Evolutionary conservation across 768 basidiomycete genomes (phyloP).

Genomic region (Fomitopsis serialis): DNA sequence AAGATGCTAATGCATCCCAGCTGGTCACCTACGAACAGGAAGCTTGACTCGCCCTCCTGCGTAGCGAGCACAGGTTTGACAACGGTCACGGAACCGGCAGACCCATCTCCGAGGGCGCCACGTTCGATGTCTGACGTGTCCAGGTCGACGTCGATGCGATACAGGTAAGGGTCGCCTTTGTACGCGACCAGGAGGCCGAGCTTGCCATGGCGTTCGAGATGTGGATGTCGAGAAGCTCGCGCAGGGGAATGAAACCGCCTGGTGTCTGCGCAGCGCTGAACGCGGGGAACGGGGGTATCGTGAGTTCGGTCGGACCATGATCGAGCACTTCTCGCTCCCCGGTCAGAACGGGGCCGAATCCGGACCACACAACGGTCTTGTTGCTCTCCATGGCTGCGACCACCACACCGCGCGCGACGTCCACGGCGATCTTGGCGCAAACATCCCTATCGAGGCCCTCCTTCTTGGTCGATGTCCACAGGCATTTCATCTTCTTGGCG

Average conservation of each 20-base stretch:
- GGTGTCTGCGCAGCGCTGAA: conserved; percentile 1
- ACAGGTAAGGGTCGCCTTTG: conserved; percentile 44
- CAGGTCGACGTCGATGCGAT: conserved; percentile 40
- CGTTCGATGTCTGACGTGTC: conserved; percentile 21
- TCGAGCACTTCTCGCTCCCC: conserved; percentile 1
- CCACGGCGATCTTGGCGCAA: conserved; percentile 44
- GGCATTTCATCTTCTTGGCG: conserved; percentile 41
- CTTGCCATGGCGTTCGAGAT: conserved; percentile 1
- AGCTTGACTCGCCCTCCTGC: conserved; percentile 33
- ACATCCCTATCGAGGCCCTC: conserved; percentile 39
- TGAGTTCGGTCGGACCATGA: conserved; percentile 5
- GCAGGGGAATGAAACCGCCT: background rate
- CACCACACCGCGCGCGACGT: conserved; percentile 37
- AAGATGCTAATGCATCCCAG: conserved; percentile 64
- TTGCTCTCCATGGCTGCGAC: conserved; percentile 53
- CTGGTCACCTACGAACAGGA: conserved; percentile 60
- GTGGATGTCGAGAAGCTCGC: conserved; percentile 4
- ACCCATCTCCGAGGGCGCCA: conserved; percentile 45
- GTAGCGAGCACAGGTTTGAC: conserved; percentile 44
- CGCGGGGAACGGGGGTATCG: conserved; percentile 9
- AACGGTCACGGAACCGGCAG: conserved; percentile 45
- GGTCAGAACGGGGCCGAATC: conserved; percentile 27
- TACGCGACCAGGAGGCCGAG: conserved; percentile 46
- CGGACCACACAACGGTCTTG: conserved; percentile 49
- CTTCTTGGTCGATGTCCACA: conserved; percentile 55